Evolutionary conservation across 345 rosid species (phyloP), one percentile per base, ranked within the genome.

Genomic region (Gossypium herbaceum): DNA sequence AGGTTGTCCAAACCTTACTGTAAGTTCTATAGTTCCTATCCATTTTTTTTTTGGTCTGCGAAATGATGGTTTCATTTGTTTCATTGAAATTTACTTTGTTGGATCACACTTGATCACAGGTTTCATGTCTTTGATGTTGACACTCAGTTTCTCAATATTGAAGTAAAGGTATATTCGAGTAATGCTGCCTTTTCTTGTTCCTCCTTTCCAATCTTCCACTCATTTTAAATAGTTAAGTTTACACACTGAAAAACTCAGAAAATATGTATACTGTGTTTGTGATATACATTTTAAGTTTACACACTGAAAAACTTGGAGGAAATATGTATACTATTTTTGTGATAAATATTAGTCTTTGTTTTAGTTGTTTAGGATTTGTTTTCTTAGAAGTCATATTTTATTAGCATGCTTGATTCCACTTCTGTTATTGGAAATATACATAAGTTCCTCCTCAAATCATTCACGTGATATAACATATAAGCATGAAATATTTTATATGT

Each of bases 51-150:
- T 34, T 34, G 41, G 41, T 34, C 10, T 45, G 13, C 50, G 1
- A 45, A 45, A 45, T 45, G 50, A 45, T 45, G 50, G 7, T 45
- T 45, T 45, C 12, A 45, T 9, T 45, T 45, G 50, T 34, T 45
- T 45, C 8, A 24, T 15, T 79, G 29, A 65, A 25, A 58, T 76
- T 19, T 73, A 73, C 78, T 79, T 16, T 73, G 55, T 73, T 65
- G 43, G 72, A 73, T 57, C 45, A 19, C 71, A 9, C 76, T 79
- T 39, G 52, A 75, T 58, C 16, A 25, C 86, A 91, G 98, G 83
- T 91, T 91, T 81, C 86, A 80, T 73, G 81, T 92, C 29, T 90
- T 83, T 81, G 98, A 94, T 75, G 85, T 94, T 65, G 98, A 92
- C 73, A 85, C 94, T 60, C 93, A 86, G 68, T 94, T 89, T 73